Evolutionary conservation across 192 early-diverging fungal genomes (phyloP), one percentile per base, ranked within the genome.

Genomic region (Dispira parvispora): DNA sequence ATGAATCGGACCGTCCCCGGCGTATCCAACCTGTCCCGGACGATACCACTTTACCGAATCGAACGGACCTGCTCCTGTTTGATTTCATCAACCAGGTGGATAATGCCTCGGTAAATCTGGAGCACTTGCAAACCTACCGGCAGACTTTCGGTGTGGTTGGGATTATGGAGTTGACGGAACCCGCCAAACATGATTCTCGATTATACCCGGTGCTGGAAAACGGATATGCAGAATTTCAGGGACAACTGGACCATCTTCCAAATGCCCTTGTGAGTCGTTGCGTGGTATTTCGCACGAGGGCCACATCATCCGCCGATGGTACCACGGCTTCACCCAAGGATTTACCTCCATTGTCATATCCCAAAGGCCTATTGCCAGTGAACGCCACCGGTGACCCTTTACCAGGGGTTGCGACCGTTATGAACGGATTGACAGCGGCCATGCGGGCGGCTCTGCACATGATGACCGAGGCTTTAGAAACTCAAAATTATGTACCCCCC

Each of bases 81-180:
- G 46, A 63, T 5, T 76, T 73, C 43, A 52, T 65, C 0, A 46
- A 61, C 0, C 46, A 43, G 27, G 47, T 55, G 16, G 63, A 45
- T 54, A 65, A 66, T 43, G 74, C 70, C 28, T 72, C 72, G 55
- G 75, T 71, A 68, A 67, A 73, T 45, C 52, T 76, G 57, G 75
- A 73, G 54, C 71, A 72, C 20, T 55, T 76, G 47, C 75, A 76
- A 63, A 76, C 72, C 54, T 68, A 73, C 68, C 60, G 75, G 26
- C 75, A 71, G 61, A 60, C 65, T 5, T 52, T 76, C 47, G 75
- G 75, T 27, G 69, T 76, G 0, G 63, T 76, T 28, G 75, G 75
- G 10, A 63, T 76, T 20, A 28, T 71, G 23, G 71, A 76, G 28
- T 23, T 50, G 49, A 23, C 16, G n/a, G n/a, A 18, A 23, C 53